Percentiles rank a stretch among this genome's conserved stretches.
These are phyloP conservation scores for Trypanosoma congolense DNA, from an alignment of 208 protist species.

Conservation along the genomic window DNA sequence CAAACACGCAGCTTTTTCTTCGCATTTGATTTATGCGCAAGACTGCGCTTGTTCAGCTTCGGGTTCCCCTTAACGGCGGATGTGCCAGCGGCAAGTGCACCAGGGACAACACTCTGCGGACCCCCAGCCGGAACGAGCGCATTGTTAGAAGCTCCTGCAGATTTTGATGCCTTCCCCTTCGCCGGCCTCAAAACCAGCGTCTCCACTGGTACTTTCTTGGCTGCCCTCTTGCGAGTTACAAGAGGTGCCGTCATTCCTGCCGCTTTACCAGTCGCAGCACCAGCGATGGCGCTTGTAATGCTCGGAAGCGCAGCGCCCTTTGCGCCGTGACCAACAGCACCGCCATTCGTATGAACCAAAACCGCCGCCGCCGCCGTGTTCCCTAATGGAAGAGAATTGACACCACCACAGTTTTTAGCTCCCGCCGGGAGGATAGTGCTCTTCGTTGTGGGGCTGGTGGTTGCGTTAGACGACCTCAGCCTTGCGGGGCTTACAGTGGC, in stretches of 20 bases:
- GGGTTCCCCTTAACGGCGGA: no score
- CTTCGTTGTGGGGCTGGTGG: background rate
- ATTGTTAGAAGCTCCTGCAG: no score
- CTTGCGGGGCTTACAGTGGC: background rate
- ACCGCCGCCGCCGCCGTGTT: no score
- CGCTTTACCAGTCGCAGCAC: background rate
- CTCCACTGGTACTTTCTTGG: background rate
- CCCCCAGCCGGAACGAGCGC: no score
- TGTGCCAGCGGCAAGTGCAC: no score
- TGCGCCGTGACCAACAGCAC: background rate
- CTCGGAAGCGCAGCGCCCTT: background rate
- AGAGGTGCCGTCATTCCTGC: background rate
- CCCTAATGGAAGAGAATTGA: background rate
- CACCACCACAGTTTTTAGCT: background rate
- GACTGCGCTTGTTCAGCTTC: no score
- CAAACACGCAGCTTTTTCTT: slow-evolving; percentile 35
- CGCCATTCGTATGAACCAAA: background rate
- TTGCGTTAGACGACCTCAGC: background rate
- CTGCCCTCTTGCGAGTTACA: background rate
- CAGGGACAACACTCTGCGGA: no score
- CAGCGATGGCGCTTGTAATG: background rate
- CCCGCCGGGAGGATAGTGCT: background rate
- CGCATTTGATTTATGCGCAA: no score
- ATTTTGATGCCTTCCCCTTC: no score
- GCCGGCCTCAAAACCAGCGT: background rate